A percentile compares a stretch with the other conserved stretches of the same genome.
Evolutionary conservation across 1,284 basidiomycete species (phyloP).

Genomic region (Earliella scabrosa): DNA sequence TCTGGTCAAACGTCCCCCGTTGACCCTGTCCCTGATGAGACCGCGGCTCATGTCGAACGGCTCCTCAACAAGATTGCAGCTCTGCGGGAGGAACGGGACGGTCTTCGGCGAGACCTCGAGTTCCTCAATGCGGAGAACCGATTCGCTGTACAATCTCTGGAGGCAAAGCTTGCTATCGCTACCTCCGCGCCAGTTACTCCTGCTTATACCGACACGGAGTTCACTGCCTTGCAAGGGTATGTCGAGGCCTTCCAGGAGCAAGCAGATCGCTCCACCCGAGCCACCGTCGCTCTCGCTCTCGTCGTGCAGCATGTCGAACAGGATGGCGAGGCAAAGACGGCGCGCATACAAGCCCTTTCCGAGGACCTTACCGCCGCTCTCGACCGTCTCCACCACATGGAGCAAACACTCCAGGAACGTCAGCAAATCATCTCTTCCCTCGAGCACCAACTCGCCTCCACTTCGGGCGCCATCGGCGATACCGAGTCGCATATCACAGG

Average conservation of each 20-base stretch:
- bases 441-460: slow-evolving; percentile 12
- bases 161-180: slow-evolving; percentile 46
- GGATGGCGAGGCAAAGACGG: slow-evolving; percentile 11
- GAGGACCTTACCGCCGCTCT: slow-evolving; percentile 10
- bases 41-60: slow-evolving; percentile 46
- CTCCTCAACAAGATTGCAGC: slow-evolving; percentile 67
- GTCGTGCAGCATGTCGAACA: slow-evolving; percentile 26
- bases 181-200: slow-evolving; percentile 19
- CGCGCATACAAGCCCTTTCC: slow-evolving; percentile 11
- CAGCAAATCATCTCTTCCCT: slow-evolving; percentile 5
- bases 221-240: slow-evolving; percentile 13
- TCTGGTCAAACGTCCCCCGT: slow-evolving; percentile 5
- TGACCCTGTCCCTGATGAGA: slow-evolving; percentile 14
- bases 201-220: slow-evolving; percentile 11
- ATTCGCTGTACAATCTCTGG: slow-evolving; percentile 66
- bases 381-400: slow-evolving; percentile 5
- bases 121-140: slow-evolving; percentile 75
- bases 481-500: slow-evolving; percentile 28
- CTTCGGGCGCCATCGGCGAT: slow-evolving; percentile 32
- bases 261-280: slow-evolving; percentile 28
- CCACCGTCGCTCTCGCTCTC: slow-evolving; percentile 21
- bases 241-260: slow-evolving; percentile 26
- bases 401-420: slow-evolving; percentile 9
- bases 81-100: slow-evolving; percentile 72
- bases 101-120: slow-evolving; percentile 65